Conservation (phyloP, 139 green algal species). For the Pseudopediastrum boryanum region DNA sequence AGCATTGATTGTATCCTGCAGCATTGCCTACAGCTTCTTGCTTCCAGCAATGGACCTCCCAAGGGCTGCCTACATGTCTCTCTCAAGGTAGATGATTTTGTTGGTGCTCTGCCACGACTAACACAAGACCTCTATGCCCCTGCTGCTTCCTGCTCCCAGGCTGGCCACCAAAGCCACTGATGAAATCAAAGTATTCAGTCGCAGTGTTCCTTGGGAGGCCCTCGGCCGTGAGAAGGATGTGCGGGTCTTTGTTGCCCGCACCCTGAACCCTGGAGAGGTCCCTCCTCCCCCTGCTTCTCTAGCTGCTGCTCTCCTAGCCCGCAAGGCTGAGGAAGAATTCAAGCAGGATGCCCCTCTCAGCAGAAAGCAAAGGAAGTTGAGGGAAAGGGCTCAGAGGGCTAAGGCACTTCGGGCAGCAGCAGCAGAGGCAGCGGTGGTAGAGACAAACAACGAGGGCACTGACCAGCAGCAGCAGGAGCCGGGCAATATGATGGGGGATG, state of each 20-base stretch:
- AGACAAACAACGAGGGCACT: too few relatives aligned
- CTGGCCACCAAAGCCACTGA: too few relatives aligned
- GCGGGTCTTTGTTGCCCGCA: background rate
- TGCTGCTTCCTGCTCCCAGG: too few relatives aligned
- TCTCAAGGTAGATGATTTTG: too few relatives aligned
- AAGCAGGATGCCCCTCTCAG: background rate
- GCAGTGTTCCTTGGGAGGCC: background rate
- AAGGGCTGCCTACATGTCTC: too few relatives aligned
- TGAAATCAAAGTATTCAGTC: conserved; percentile 6
- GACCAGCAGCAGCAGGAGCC: background rate
- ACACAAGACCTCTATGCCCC: too few relatives aligned
- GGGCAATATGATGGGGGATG: background rate
- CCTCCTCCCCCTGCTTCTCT: background rate
- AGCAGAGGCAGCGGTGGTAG: too few relatives aligned
- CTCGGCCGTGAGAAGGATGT: background rate
- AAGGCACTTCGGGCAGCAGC: background rate
- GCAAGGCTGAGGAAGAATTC: background rate
- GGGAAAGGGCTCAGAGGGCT: background rate
- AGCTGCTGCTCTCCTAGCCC: background rate
- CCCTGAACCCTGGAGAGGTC: background rate
- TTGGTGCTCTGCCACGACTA: too few relatives aligned
- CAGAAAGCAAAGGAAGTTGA: background rate
- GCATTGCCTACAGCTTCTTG: too few relatives aligned
- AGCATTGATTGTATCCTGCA: too few relatives aligned
- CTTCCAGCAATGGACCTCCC: too few relatives aligned